Evolutionary conservation across 1,284 basidiomycete genomes (phyloP).

Genomic region (Apiotrichum domesticum): DNA sequence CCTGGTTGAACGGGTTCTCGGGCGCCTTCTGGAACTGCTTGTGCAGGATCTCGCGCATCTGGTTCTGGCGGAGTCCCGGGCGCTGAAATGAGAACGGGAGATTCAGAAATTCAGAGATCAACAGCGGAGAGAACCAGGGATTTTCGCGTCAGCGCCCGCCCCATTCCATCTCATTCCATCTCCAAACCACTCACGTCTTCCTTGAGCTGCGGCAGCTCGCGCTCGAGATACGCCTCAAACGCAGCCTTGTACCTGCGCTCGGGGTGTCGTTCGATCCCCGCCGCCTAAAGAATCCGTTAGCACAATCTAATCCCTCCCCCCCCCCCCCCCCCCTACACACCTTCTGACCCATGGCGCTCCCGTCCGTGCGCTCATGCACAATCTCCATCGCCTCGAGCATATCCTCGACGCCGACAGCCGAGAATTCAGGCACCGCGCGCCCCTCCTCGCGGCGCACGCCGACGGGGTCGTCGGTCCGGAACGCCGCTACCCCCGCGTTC

Average conservation of each 20-base stretch:
- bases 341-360: conserved; percentile 67
- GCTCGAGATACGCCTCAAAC: conserved; percentile 86
- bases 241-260: conserved; percentile 92
- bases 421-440: conserved; percentile 58
- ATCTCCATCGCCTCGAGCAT: conserved; percentile 83
- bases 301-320: background rate
- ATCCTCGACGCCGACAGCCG: conserved; percentile 85
- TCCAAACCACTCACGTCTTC: conserved; percentile 53
- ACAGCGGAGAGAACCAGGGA: background rate
- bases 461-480: conserved; percentile 55
- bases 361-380: conserved; percentile 86
- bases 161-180: conserved; percentile 26
- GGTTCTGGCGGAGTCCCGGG: conserved; percentile 45
- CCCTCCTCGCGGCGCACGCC: conserved; percentile 52
- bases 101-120: background rate
- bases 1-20: conserved; percentile 64
- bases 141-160: background rate
- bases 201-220: conserved; percentile 71
- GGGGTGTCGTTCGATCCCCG: conserved; percentile 82
- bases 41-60: conserved; percentile 46
- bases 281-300: conserved; percentile 55
- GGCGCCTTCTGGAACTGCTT: conserved; percentile 48
- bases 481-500: conserved; percentile 25
- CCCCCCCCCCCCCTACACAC: conserved; percentile 9
- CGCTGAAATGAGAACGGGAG: conserved; percentile 23